Conservation (phyloP, 2,329 filamentous ascomycete genomes). For the Colletotrichum limetticola region DNA sequence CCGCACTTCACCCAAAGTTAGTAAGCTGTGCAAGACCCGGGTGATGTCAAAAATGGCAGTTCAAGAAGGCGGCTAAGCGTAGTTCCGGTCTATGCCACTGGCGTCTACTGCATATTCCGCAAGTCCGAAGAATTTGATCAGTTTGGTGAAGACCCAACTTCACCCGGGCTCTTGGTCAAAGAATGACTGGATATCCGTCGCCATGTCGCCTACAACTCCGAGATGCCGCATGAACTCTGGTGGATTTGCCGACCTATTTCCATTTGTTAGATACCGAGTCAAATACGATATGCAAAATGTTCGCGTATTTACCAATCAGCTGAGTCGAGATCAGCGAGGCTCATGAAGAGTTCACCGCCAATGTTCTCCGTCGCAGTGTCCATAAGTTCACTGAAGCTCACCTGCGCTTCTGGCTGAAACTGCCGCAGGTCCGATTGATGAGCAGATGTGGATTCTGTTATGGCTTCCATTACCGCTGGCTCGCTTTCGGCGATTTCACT, state of each 20-base stretch:
- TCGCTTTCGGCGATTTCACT: too few species aligned
- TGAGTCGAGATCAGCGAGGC: slow-evolving; percentile 9
- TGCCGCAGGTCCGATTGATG: too few species aligned
- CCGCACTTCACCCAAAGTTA: too few species aligned
- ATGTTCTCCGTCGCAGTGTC: not conserved
- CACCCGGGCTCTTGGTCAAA: slow-evolving; percentile 6
- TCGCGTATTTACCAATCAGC: slow-evolving; percentile 12
- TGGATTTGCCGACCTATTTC: slow-evolving; percentile 19
- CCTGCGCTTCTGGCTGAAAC: too few species aligned
- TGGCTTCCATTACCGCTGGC: too few species aligned
- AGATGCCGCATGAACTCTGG: slow-evolving; percentile 24
- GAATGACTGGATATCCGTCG: slow-evolving; percentile 8
- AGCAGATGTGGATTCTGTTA: too few species aligned
- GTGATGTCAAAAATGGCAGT: too few species aligned
- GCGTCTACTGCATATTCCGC: too few species aligned
- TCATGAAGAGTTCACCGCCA: slow-evolving; percentile 9
- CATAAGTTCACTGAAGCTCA: not conserved
- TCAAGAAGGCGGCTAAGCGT: too few species aligned
- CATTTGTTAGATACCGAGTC: not conserved
- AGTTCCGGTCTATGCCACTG: too few species aligned
- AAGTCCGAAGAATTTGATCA: too few species aligned
- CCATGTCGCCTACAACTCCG: not conserved
- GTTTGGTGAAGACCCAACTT: not conserved
- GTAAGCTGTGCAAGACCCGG: too few species aligned
- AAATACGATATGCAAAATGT: not conserved